A percentile compares a stretch with the other conserved stretches of the same genome.
phyloP scores from a whole-genome alignment of 495 filamentous ascomycete species.

The Parathielavia appendiculata region DNA sequence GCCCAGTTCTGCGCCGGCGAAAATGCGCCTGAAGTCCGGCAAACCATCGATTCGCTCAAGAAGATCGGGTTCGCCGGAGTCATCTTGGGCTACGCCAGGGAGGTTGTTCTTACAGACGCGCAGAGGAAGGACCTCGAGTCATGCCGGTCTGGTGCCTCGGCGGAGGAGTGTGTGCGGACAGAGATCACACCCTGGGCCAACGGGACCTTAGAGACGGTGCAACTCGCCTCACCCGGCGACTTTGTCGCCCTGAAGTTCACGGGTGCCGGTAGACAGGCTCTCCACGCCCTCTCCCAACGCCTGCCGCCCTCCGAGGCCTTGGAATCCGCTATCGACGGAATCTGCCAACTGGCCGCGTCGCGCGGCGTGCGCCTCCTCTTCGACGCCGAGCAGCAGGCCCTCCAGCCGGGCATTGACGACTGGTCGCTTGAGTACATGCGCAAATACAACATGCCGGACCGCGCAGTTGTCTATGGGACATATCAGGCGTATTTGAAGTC shows the following conservation, averaged over 20 bases:
- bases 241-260: conserved; percentile 92
- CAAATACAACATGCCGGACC: conserved; percentile 59
- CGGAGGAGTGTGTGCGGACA: conserved; percentile 44
- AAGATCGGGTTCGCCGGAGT: conserved; percentile 68
- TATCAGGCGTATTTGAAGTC: conserved; percentile 79
- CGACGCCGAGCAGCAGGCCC: conserved; percentile 79
- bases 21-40: conserved; percentile 54
- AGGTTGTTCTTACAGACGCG: conserved; percentile 59
- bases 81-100: conserved; percentile 70
- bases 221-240: conserved; percentile 67
- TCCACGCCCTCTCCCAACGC: conserved; percentile 56
- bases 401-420: conserved; percentile 77
- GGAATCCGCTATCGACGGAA: conserved; percentile 60
- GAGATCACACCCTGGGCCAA: conserved; percentile 70
- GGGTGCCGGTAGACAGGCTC: conserved; percentile 76
- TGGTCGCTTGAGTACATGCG: conserved; percentile 80
- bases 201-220: conserved; percentile 71
- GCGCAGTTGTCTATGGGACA: conserved; percentile 59
- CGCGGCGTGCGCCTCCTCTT: conserved; percentile 73
- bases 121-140: conserved; percentile 39
- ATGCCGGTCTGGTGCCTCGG: conserved; percentile 29
- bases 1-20: conserved; percentile 80
- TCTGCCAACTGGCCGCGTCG: conserved; percentile 70
- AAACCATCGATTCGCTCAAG: conserved; percentile 56
- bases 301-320: conserved; percentile 57